Base-by-base conservation (phyloP, 441 rosid species). In the Melastoma candidum region DNA sequence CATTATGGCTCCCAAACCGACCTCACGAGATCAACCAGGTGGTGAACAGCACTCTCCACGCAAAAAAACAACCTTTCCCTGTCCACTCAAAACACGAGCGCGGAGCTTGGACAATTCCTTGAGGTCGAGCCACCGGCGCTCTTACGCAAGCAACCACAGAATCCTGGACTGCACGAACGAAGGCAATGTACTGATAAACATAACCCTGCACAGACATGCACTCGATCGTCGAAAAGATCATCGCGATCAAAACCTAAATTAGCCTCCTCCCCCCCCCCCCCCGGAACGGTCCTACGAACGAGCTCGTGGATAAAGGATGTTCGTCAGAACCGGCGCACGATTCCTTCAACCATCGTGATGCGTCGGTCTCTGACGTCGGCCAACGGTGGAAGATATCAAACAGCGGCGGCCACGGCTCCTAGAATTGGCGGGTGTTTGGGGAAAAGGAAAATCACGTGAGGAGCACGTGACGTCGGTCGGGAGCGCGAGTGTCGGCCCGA, bases 361-460 rank as follows among this genome's bases (percentile, higher is more conserved):
- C 97, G 60, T 85, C 77, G 48, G 74, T 60, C 60, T 85, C 97
- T 13, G 95, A 82, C 3, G 84, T 77, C 24, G 71, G 78, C 44
- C 69, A 73, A 60, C 70, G 78, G 51, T 77, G 67, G 65, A 88
- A 77, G 47, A 83, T 77, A 63, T 78, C 64, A 55, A 85, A 68
- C 48, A 85, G 75, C 0, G 84, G 86, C 47, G 74, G 52, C 95
- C 95, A 88, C 48, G 66, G 47, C 73, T 83, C 85, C 97, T 29
- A 29, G 36, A 29, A 29, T 29, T 29, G 22, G 22, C 22, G 22
- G 22, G 22, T 17, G 22, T 17, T 17, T 17, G 22, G 22, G 22
- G 22, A 17, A 17, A 17, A 17, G 36, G 36, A 3, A 6, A 6
- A 29, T 29, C 36, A 29, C 36, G 36, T 29, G 36, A 29, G 2